Evolutionary conservation across 202 grass and related monocot species (phyloP), one percentile per base, ranked within the genome.

Genomic region (Saccharum hybrid): DNA sequence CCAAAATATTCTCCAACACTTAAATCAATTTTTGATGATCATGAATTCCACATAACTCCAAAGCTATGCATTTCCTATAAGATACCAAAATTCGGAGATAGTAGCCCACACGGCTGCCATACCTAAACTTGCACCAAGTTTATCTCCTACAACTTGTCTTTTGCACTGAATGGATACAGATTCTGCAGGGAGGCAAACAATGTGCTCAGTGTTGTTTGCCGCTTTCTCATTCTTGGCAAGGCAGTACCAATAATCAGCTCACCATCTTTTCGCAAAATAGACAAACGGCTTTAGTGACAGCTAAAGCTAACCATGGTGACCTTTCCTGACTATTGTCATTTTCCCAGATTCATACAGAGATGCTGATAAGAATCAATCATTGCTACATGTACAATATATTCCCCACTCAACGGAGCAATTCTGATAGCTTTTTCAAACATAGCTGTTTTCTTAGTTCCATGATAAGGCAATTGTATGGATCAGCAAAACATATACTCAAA

Each of bases 71-170:
- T 79, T 40, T 52, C 16, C 75, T 23, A 52, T 3, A 31, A 30
- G 22, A 7, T n/a, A 65, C 9, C 18, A n/a, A 38, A 39, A 39
- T 38, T 68, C 0, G 70, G 18, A 77, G 15, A 18, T 18, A 48
- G 76, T 8, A 78, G 16, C 16, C 13, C 18, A 4, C 67, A 16
- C 56, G 21, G 39, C 54, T 64, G 40, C 28, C 31, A 12, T 14
- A 33, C 54, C 51, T 12, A 81, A 82, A 78, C 14, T 61, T 63
- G 21, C 22, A 82, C 57, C 40, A 56, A 56, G 11, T 23, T 72
- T 65, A 71, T 40, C 31, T 72, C 70, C 73, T 28, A 45, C 73
- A 77, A 56, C 66, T 63, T 87, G 18, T 72, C 56, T 42, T 40
- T 49, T 61, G 39, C 33, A 31, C 13, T 28, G 30, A 56, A 16